Base-by-base conservation (phyloP, 805 yeast genomes). In the Candida glaebosa region DNA sequence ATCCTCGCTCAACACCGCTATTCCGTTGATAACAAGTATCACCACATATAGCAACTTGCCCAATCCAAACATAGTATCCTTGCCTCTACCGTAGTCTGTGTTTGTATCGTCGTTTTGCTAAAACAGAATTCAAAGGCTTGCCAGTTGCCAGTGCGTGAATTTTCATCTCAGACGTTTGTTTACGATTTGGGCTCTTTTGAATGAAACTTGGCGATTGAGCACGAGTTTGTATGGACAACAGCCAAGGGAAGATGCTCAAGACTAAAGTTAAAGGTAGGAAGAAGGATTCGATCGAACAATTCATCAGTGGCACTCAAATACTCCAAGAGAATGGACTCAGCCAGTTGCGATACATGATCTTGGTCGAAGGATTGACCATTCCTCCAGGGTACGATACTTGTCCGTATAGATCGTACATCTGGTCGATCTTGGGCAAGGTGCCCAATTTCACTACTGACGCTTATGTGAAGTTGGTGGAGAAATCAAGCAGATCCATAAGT, bases 1-100 rank as follows among this genome's bases (percentile, higher is more conserved):
- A 53, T 86, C 93, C 52, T 86, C 95, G 57, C 84, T 84, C 39
- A 86, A 72, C 26, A 86, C 82, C 0, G 93, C 93, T 20, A 86
- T 76, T 0, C 91, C 79, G 58, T 86, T 86, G 37, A 84, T 75
- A 42, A 84, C 63, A 30, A 86, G 68, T n/a, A 79, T 60, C 18
- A 72, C 62, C 41, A 76, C 79, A 52, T 79, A 80, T 42, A 79
- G 68, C 24, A 80, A 62, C 54, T 71, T 78, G 8, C 84, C 84
- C 33, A 80, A 61, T 14, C 85, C 84, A 61, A 80, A 80, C 82
- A 79, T 69, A 8, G 37, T 34, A 4, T 19, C 37, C 15, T 31
- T 39, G 4, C 19, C 9, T 31, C 26, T 22, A 22, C n/a, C n/a
- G n/a, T n/a, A n/a, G n/a, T n/a, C n/a, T n/a, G n/a, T n/a, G n/a